Conservation (phyloP, 768 basidiomycete species). For the Crassisporium funariophilum region DNA sequence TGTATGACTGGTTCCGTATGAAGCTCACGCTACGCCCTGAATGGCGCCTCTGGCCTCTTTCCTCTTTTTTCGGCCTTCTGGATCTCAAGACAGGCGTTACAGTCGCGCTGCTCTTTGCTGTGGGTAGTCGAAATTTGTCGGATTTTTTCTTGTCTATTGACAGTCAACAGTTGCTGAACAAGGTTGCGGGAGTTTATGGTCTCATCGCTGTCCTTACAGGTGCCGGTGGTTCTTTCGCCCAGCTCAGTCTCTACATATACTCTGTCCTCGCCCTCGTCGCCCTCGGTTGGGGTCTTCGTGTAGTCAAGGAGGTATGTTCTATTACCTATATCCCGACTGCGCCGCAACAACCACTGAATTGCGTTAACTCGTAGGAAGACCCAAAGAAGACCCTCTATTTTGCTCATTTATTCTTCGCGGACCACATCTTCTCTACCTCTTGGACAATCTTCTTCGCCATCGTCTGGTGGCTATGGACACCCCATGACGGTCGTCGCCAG, state of each 20-base stretch:
- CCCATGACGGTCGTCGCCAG: constrained; percentile 85
- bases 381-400: constrained; percentile 83
- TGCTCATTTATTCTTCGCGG: constrained; percentile 89
- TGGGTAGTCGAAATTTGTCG: constrained; percentile 41
- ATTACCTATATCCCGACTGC: constrained; percentile 4
- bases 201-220: constrained; percentile 90
- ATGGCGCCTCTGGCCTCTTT: constrained; percentile 82
- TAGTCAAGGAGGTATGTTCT: constrained; percentile 76
- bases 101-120: constrained; percentile 86
- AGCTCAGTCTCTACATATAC: constrained; percentile 92
- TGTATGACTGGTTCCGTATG: constrained; percentile 50
- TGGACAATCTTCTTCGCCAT: constrained; percentile 94
- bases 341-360: constrained; percentile 11
- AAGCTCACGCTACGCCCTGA: constrained; percentile 81
- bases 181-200: constrained; percentile 97
- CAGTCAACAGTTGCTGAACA: constrained; percentile 77
- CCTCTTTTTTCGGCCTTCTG: constrained; percentile 82
- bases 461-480: constrained; percentile 88
- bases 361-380: constrained; percentile 70
- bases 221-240: constrained; percentile 89
- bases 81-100: constrained; percentile 95
- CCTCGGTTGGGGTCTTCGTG: constrained; percentile 84
- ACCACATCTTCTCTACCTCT: constrained; percentile 86
- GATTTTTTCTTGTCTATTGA: constrained; percentile 1
- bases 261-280: constrained; percentile 81